Conservation (phyloP, 2,329 filamentous ascomycete genomes). For the Epichloe uncinata region DNA sequence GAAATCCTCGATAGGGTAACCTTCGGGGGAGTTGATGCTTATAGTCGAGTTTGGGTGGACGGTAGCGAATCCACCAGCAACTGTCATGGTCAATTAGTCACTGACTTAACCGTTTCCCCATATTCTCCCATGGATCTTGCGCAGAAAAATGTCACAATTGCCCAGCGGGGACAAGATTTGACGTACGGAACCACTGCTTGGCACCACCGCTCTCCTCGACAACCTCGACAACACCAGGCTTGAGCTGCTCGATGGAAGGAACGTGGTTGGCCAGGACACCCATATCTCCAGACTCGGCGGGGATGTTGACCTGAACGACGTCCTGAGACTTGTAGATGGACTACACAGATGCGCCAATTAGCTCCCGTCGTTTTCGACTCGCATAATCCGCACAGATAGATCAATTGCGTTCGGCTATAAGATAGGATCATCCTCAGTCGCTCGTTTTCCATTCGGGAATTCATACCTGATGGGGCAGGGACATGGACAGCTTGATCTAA, state of each 20-base stretch:
- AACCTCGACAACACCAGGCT: conserved; percentile 89
- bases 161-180: background rate
- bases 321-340: conserved; percentile 55
- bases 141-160: background rate
- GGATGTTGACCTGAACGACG: conserved; percentile 93
- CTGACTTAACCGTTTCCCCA: background rate
- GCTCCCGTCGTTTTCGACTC: conserved; percentile 16
- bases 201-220: conserved; percentile 76
- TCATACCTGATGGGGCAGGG: conserved; percentile 95
- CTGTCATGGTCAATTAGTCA: conserved; percentile 31
- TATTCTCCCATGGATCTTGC: background rate
- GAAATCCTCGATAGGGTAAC: conserved; percentile 90
- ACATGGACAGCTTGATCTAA: conserved; percentile 92
- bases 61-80: conserved; percentile 92
- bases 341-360: conserved; percentile 44
- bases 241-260: conserved; percentile 96
- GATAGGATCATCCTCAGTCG: conserved; percentile 6
- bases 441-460: conserved; percentile 8
- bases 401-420: conserved; percentile 15
- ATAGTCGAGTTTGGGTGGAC: conserved; percentile 89
- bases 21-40: conserved; percentile 98
- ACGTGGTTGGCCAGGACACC: conserved; percentile 99
- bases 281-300: conserved; percentile 97
- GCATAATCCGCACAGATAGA: conserved; percentile 3
- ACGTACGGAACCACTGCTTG: conserved; percentile 99